These are phyloP conservation scores for Periconia sp. DNA, from an alignment of 2,329 filamentous ascomycete species.

Conservation along the genomic window DNA sequence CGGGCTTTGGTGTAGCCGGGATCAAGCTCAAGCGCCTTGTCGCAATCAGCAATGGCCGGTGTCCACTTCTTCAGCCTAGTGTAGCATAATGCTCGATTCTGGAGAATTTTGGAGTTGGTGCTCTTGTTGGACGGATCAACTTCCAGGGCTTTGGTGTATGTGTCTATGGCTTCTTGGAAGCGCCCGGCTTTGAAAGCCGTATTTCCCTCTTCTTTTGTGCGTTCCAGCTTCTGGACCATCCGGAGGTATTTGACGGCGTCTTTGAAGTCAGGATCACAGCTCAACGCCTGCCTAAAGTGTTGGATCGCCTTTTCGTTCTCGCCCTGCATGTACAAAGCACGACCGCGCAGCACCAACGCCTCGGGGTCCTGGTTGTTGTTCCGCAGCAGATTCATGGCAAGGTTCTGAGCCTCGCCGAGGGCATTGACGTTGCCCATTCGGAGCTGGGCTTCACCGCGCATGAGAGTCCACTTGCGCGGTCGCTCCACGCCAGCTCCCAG, in stretches of 20 bases:
- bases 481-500: slow-evolving; percentile 74
- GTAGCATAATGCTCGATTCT: slow-evolving; percentile 87
- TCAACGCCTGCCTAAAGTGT: slow-evolving; percentile 86
- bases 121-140: slow-evolving; percentile 87
- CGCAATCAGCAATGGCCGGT: slow-evolving; percentile 81
- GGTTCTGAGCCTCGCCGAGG: slow-evolving; percentile 86
- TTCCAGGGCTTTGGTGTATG: slow-evolving; percentile 79
- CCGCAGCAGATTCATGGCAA: slow-evolving; percentile 84
- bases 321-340: slow-evolving; percentile 84
- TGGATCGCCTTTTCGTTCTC: slow-evolving; percentile 95
- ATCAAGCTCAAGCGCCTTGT: slow-evolving; percentile 79
- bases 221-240: slow-evolving; percentile 86
- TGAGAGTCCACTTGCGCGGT: slow-evolving; percentile 90
- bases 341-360: slow-evolving; percentile 84
- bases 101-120: slow-evolving; percentile 91
- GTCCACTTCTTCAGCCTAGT: slow-evolving; percentile 83
- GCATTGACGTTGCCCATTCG: slow-evolving; percentile 91
- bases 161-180: slow-evolving; percentile 78
- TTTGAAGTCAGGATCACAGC: slow-evolving; percentile 87
- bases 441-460: slow-evolving; percentile 88
- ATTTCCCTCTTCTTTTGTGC: slow-evolving; percentile 94
- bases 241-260: slow-evolving; percentile 86
- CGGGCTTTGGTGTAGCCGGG: slow-evolving; percentile 85
- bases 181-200: slow-evolving; percentile 81
- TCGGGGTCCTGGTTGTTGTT: slow-evolving; percentile 91